Percentiles rank a stretch among this genome's conserved stretches.
phyloP scores from a whole-genome alignment of 2,329 filamentous ascomycete genomes.

The Cladosporium sp. region DNA sequence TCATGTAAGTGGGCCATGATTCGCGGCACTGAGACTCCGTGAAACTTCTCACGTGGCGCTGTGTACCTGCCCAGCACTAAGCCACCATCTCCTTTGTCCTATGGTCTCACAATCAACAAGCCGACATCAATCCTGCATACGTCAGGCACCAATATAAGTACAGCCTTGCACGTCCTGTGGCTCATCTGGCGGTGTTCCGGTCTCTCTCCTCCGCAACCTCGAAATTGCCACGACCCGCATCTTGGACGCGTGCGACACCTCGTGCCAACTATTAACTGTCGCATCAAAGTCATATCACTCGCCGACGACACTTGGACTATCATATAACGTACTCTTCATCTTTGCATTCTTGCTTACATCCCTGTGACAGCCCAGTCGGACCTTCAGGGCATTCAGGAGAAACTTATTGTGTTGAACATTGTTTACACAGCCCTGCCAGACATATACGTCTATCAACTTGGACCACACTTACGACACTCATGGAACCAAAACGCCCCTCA shows the following conservation, averaged over 20 bases:
- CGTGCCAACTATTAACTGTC: not conserved
- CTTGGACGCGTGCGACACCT: not conserved
- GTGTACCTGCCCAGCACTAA: conserved; percentile 8
- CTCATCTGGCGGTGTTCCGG: not conserved
- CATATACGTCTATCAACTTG: not conserved
- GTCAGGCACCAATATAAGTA: not conserved
- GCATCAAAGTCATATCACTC: not conserved
- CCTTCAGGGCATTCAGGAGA: not conserved
- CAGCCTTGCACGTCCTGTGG: not conserved
- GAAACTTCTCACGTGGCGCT: conserved; percentile 10
- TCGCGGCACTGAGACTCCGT: not conserved
- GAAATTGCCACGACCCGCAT: conserved; percentile 1
- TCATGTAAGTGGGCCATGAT: not conserved
- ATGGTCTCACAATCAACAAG: not conserved
- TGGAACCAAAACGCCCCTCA: not conserved
- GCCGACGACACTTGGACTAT: not conserved
- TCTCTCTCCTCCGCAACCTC: not conserved
- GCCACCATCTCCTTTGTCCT: conserved; percentile 9
- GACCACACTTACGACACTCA: not conserved
- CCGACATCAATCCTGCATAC: not conserved
- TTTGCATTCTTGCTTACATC: not conserved
- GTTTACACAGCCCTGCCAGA: not conserved
- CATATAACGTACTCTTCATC: not conserved
- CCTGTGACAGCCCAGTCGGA: not conserved
- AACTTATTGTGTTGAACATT: not conserved